phyloP scores from a whole-genome alignment of 768 basidiomycete genomes.

The Collybiopsis luxurians region DNA sequence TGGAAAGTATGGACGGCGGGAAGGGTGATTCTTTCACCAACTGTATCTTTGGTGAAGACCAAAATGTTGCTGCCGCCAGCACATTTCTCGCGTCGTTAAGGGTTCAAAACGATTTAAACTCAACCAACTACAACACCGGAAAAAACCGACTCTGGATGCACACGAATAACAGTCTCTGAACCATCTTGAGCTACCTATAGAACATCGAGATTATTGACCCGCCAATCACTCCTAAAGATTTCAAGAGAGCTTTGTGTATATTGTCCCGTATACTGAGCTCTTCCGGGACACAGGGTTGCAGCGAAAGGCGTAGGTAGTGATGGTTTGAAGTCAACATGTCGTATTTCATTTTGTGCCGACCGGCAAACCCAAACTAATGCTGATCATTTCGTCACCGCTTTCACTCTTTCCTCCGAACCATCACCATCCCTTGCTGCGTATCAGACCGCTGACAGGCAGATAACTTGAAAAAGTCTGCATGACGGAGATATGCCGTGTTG shows the following conservation, averaged over 20 bases:
- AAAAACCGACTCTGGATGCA: background rate
- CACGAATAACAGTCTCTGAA: background rate
- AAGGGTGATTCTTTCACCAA: slow-evolving; percentile 39
- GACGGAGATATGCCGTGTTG: slow-evolving; percentile 43
- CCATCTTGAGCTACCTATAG: slow-evolving; percentile 26
- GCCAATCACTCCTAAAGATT: slow-evolving; percentile 37
- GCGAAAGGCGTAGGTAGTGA: slow-evolving; percentile 33
- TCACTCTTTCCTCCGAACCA: background rate
- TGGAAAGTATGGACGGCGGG: slow-evolving; percentile 32
- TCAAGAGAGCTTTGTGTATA: slow-evolving; percentile 41
- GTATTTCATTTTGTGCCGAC: too few relatives aligned
- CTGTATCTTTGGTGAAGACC: slow-evolving; percentile 29
- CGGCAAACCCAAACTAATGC: too few relatives aligned
- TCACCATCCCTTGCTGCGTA: slow-evolving; percentile 2
- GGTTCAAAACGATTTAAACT: background rate
- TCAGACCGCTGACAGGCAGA: too few relatives aligned
- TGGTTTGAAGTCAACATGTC: slow-evolving; percentile 11
- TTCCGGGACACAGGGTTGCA: slow-evolving; percentile 26
- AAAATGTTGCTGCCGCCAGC: slow-evolving; percentile 29
- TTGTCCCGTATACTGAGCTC: slow-evolving; percentile 34
- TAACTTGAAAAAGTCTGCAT: slow-evolving; percentile 22
- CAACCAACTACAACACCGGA: background rate
- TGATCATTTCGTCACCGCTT: background rate
- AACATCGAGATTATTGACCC: slow-evolving; percentile 40
- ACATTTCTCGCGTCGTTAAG: slow-evolving; percentile 33